phyloP scores from a whole-genome alignment of 164 flowering plant genomes.

The Macadamia integrifolia region DNA sequence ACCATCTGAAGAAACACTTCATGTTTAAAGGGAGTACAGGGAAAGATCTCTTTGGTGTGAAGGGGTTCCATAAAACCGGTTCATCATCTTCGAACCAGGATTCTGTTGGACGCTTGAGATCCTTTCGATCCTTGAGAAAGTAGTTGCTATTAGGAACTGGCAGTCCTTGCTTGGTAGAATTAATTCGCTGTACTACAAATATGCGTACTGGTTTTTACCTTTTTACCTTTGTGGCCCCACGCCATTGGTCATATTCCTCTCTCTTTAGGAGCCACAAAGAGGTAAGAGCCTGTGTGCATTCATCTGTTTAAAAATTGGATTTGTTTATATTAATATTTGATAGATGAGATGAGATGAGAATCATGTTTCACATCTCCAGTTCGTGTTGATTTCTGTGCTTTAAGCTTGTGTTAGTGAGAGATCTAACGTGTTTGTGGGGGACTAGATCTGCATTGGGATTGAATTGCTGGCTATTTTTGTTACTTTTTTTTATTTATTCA shows the following conservation, averaged over 20 bases:
- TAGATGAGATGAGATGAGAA: no score
- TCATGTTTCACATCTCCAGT: no score
- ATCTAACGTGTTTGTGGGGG: no score
- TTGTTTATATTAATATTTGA: no score
- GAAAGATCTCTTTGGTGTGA: slow-evolving; percentile 21
- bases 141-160: neutral
- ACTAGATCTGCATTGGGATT: no score
- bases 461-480: no score
- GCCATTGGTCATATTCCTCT: neutral
- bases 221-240: neutral
- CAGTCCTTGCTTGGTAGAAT: no score
- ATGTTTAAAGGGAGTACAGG: slow-evolving; percentile 25
- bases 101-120: slow-evolving; percentile 11
- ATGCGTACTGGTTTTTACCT: no score
- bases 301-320: neutral
- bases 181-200: no score
- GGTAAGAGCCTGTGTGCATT: neutral
- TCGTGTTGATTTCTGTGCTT: no score
- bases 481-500: no score
- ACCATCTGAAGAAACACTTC: slow-evolving; percentile 33
- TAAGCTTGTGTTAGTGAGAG: no score
- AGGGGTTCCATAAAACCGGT: slow-evolving; percentile 23
- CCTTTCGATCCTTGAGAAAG: slow-evolving; percentile 6
- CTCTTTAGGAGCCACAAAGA: neutral
- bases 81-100: slow-evolving; percentile 22